Base-by-base conservation (phyloP, 1,284 basidiomycete species). In the Flammula alnicola region DNA sequence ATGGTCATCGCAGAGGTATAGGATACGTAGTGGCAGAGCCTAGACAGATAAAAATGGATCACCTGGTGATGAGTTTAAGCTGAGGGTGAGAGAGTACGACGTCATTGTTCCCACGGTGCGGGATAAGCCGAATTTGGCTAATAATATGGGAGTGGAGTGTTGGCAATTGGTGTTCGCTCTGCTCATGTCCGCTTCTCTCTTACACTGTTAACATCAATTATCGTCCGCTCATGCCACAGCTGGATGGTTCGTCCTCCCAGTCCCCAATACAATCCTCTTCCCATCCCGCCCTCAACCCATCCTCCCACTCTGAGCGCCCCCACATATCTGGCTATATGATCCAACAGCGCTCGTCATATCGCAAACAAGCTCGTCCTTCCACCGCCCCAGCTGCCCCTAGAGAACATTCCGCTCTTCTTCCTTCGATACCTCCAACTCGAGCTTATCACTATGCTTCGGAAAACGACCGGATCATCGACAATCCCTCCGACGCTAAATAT, bases 1-100 rank as follows among this genome's bases (percentile, higher is more conserved):
- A 69, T 88, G 37, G 83, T 81, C 36, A 68, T 88, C 36, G 75
- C 71, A 42, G 73, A 72, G 60, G 71, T 78, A 53, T 73, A 52
- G 32, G 40, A 31, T 19, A 48, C 29, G 19, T 27, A 49, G 19
- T 10, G 31, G 43, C 31, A 11, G 32, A 5, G 10, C 17, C 14
- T 11, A 41, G 12, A 30, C 17, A 41, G 29, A 41, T 41, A 41
- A 26, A 29, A 26, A 29, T 11, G 10, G 11, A 16, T 12, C 42
- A 20, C 22, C 53, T 44, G 43, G 40, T 36, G n/a, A n/a, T n/a
- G n/a, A n/a, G n/a, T n/a, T n/a, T n/a, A n/a, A n/a, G n/a, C n/a
- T n/a, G n/a, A n/a, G n/a, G n/a, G n/a, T n/a, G n/a, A n/a, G n/a
- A n/a, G n/a, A n/a, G n/a, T n/a, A 49, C 64, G 66, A 67, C 51